Evolutionary conservation across 768 basidiomycete genomes (phyloP).

Genomic region (Kwoniella botswanensis): DNA sequence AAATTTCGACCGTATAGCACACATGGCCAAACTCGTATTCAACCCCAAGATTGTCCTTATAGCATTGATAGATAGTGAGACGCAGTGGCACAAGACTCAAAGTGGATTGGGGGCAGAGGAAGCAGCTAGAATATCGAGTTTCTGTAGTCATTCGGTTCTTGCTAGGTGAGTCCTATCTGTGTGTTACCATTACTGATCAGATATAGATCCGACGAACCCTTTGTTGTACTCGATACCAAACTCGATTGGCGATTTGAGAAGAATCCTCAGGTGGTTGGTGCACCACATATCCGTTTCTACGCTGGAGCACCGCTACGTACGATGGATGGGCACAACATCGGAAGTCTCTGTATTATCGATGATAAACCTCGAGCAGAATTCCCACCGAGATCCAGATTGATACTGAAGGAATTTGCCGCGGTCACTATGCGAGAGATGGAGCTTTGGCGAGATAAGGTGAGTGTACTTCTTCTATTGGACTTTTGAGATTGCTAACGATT

Average conservation of each 20-base stretch:
- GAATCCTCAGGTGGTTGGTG: conserved; percentile 74
- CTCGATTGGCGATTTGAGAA: conserved; percentile 86
- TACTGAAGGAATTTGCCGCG: conserved; percentile 92
- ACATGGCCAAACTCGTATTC: conserved; percentile 91
- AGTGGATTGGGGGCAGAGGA: conserved; percentile 64
- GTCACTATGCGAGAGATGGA: conserved; percentile 96
- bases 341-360: conserved; percentile 80
- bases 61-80: conserved; percentile 78
- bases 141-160: conserved; percentile 82
- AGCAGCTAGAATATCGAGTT: conserved; percentile 68
- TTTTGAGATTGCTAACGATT: conserved; percentile 20
- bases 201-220: conserved; percentile 71
- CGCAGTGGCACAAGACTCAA: conserved; percentile 90
- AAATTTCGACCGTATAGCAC: conserved; percentile 92
- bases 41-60: conserved; percentile 83
- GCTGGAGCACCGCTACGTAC: conserved; percentile 90
- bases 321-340: conserved; percentile 86
- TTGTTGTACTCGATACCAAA: conserved; percentile 77
- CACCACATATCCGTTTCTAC: conserved; percentile 80
- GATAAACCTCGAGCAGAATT: conserved; percentile 82
- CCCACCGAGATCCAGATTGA: conserved; percentile 84
- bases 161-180: conserved; percentile 66
- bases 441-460: conserved; percentile 88
- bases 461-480: conserved; percentile 7
- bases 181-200: conserved; percentile 1